Evolutionary conservation across 305 asterid species (phyloP).

Genomic region (Ilex paraguariensis): DNA sequence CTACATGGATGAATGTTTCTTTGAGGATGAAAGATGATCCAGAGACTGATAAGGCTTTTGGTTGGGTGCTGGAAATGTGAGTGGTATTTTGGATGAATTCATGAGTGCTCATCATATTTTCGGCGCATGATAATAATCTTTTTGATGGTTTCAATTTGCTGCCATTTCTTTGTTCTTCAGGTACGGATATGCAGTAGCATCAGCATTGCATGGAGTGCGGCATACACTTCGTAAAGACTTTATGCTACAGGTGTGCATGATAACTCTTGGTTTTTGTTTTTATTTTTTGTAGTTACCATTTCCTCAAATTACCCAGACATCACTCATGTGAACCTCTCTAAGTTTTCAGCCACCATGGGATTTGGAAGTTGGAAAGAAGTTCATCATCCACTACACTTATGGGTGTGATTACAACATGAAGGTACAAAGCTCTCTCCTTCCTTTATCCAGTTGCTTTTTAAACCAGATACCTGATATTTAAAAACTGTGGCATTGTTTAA

Average conservation of each 20-base stretch:
- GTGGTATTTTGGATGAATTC: conserved; percentile 16
- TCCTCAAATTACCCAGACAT: conserved; percentile 9
- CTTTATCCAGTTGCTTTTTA: neutral
- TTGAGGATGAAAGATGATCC: conserved; percentile 94
- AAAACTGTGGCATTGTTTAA: neutral
- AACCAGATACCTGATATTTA: neutral
- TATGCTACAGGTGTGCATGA: conserved; percentile 80
- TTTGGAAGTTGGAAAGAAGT: conserved; percentile 62
- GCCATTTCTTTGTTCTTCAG: conserved; percentile 33
- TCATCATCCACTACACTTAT: conserved; percentile 88
- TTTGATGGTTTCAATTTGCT: conserved; percentile 4
- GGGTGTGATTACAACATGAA: conserved; percentile 97
- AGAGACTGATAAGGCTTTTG: conserved; percentile 92
- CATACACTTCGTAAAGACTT: conserved; percentile 88
- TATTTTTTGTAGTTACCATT: conserved; percentile 7
- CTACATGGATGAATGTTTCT: conserved; percentile 99
- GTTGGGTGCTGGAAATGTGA: conserved; percentile 99
- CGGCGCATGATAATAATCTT: no score
- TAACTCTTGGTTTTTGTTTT: conserved; percentile 10
- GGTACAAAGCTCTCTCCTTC: conserved; percentile 32
- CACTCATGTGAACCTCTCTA: conserved; percentile 14
- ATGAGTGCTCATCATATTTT: neutral
- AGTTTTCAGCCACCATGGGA: conserved; percentile 87
- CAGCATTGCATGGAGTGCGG: conserved; percentile 92
- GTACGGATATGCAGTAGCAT: conserved; percentile 96